phyloP scores from a whole-genome alignment of 2,329 filamentous ascomycete species.

The Eutypa lata region DNA sequence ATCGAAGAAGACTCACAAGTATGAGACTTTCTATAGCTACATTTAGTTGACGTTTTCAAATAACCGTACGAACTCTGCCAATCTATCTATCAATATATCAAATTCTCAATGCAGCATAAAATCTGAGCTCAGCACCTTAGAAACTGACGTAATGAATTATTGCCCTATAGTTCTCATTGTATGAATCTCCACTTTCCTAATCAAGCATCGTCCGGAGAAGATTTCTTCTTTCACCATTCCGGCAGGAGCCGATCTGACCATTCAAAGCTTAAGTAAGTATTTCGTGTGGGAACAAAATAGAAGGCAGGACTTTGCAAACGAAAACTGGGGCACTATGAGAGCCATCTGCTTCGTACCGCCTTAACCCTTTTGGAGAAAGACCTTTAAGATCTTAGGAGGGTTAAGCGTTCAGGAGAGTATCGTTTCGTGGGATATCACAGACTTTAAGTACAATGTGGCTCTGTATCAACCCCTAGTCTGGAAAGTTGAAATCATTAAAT shows the following conservation, averaged over 20 bases:
- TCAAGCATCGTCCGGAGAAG: neutral
- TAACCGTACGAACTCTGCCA: neutral
- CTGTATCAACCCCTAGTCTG: too few relatives aligned
- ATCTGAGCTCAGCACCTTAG: neutral
- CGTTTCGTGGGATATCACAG: too few relatives aligned
- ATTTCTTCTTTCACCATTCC: neutral
- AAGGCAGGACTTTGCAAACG: neutral
- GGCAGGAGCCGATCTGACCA: neutral
- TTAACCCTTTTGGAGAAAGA: too few relatives aligned
- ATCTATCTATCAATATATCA: constrained; percentile 13
- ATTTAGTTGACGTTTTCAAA: neutral
- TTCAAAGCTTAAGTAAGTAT: neutral
- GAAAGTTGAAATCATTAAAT: too few relatives aligned
- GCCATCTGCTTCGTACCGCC: neutral
- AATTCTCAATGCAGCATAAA: constrained; percentile 14
- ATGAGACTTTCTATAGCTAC: neutral
- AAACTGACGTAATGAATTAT: neutral
- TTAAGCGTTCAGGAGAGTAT: too few relatives aligned
- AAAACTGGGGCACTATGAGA: neutral
- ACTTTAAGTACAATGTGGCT: too few relatives aligned
- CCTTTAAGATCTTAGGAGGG: too few relatives aligned
- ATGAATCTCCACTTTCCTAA: neutral
- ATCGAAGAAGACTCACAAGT: neutral
- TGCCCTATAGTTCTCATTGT: neutral
- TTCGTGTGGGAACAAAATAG: neutral